A percentile compares a stretch with the other conserved stretches of the same genome.
Conservation (phyloP, 2,329 filamentous ascomycete species). For the Cercospora janseana region DNA sequence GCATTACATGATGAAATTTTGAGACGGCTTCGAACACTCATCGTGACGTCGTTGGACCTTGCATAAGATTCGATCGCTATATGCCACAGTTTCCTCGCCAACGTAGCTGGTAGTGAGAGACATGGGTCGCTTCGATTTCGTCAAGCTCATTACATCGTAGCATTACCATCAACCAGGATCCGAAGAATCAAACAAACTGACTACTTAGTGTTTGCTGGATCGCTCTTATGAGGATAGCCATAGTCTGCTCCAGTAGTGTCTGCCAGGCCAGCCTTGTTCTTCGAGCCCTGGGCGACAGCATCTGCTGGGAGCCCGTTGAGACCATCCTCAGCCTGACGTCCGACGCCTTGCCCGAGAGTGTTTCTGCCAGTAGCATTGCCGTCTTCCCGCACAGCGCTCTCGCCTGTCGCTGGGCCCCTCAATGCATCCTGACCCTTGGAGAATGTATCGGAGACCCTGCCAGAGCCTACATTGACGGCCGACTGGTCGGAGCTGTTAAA, state of each 20-base stretch:
- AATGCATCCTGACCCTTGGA: slow-evolving; percentile 50
- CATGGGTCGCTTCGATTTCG: not conserved
- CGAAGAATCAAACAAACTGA: not conserved
- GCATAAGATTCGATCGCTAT: not conserved
- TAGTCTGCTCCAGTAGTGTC: slow-evolving; percentile 46
- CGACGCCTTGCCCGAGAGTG: slow-evolving; percentile 52
- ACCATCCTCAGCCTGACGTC: slow-evolving; percentile 61
- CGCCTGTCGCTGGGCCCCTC: slow-evolving; percentile 52
- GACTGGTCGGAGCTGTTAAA: slow-evolving; percentile 70
- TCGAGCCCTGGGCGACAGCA: slow-evolving; percentile 52
- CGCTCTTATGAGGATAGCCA: slow-evolving; percentile 44
- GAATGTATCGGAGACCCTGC: slow-evolving; percentile 44
- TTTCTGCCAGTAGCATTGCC: slow-evolving; percentile 54
- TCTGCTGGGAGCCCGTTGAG: slow-evolving; percentile 59
- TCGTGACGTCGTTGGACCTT: too few relatives aligned
- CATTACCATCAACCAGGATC: not conserved
- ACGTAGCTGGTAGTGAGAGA: not conserved
- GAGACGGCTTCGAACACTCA: too few relatives aligned
- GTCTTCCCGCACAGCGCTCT: slow-evolving; percentile 52
- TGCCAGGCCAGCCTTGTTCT: slow-evolving; percentile 42
- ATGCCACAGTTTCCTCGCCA: not conserved
- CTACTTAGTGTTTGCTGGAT: slow-evolving; percentile 34
- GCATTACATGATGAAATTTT: too few relatives aligned
- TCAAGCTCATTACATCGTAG: slow-evolving; percentile 3
- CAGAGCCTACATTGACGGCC: slow-evolving; percentile 69